phyloP scores from a whole-genome alignment of 2,329 filamentous ascomycete species.

The Colletotrichum higginsianum region DNA sequence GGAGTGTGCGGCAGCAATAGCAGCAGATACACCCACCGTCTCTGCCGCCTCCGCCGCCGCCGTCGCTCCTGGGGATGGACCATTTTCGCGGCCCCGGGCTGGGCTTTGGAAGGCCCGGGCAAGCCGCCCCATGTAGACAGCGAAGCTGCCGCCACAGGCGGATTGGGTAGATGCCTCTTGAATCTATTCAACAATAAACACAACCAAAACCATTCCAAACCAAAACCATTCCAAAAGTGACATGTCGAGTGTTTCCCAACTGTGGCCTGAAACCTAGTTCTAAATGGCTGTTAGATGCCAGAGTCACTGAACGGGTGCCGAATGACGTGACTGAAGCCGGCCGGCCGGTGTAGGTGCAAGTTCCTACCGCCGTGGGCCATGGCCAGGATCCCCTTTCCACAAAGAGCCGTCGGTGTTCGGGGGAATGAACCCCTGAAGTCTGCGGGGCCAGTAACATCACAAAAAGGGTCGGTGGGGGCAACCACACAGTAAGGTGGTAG shows the following conservation, averaged over 20 bases:
- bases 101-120: slow-evolving; percentile 50
- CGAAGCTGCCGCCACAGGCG: slow-evolving; percentile 41
- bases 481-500: not conserved
- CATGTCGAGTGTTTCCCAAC: not conserved
- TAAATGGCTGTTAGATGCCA: too few species aligned
- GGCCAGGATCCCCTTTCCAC: not conserved
- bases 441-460: slow-evolving; percentile 34
- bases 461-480: slow-evolving; percentile 20
- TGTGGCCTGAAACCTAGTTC: not conserved
- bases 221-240: not conserved
- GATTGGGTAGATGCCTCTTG: slow-evolving; percentile 65
- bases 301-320: not conserved
- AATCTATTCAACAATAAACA: slow-evolving; percentile 62
- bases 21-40: too few species aligned
- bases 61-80: slow-evolving; percentile 32
- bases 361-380: not conserved
- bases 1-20: slow-evolving; percentile 2
- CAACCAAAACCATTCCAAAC: too few species aligned
- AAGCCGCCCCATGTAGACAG: slow-evolving; percentile 51
- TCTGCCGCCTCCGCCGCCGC: not conserved
- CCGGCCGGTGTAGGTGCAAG: not conserved
- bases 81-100: slow-evolving; percentile 46
- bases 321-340: not conserved
- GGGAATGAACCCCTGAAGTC: slow-evolving; percentile 33
- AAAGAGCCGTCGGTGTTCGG: slow-evolving; percentile 30